These are phyloP conservation scores for Penicillium frequentans DNA, from an alignment of 2,329 filamentous ascomycete genomes.

Conservation along the genomic window DNA sequence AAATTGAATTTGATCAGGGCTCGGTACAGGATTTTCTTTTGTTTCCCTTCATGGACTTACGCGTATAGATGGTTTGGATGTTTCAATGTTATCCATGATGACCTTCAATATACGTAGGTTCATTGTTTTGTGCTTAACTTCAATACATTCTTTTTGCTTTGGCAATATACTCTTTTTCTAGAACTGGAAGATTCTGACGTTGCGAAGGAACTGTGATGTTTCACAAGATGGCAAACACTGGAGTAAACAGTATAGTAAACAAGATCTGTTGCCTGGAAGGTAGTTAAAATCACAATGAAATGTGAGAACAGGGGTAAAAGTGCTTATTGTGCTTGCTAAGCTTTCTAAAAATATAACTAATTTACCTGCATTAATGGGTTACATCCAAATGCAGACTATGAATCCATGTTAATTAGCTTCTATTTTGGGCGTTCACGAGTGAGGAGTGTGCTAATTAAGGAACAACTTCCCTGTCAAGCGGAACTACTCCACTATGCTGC, in stretches of 20 bases:
- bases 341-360: neutral
- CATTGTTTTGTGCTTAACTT: neutral
- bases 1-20: neutral
- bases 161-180: constrained; percentile 1
- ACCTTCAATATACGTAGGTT: neutral
- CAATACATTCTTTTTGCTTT: constrained; percentile 8
- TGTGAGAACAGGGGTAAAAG: neutral
- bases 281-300: neutral
- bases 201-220: neutral
- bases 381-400: neutral
- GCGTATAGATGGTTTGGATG: constrained; percentile 7
- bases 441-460: constrained; percentile 20
- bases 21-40: neutral
- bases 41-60: neutral
- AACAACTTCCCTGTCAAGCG: constrained; percentile 8
- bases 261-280: no score
- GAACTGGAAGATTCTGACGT: neutral
- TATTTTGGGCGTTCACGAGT: constrained; percentile 13
- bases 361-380: neutral
- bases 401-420: constrained; percentile 16
- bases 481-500: constrained; percentile 6
- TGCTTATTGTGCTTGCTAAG: neutral
- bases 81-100: constrained; percentile 8
- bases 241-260: neutral
- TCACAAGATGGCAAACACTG: neutral